Evolutionary conservation across 176 grass and related monocot genomes (phyloP), one percentile per base, ranked within the genome.

Genomic region (Ensete glaucum): DNA sequence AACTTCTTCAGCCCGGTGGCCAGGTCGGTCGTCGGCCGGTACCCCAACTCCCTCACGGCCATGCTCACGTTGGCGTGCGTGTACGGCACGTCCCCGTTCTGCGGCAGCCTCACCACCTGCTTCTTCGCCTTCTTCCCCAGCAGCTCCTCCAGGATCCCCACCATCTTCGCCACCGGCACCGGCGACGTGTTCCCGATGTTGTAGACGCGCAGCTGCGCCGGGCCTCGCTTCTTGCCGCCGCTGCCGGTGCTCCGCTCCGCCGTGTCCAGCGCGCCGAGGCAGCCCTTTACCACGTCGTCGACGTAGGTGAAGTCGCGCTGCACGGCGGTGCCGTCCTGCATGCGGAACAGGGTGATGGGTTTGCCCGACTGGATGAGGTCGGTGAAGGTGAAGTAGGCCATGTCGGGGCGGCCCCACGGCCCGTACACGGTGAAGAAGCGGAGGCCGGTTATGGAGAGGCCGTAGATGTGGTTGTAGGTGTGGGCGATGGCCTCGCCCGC

Each of bases 341-440:
- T 64, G 75, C 77, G 71, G 77, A 92, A 96, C 55, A 96, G 83
- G 50, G 87, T 89, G 85, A 96, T 87, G 64, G 88, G 82, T 22
- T 92, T 81, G 73, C 89, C 87, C 73, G 81, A 62, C 51, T 92
- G 60, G 81, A 96, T 96, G 74, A 57, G 74, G 23, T 80, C 72
- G n/a, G 89, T 67, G 77, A 96, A 96, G 76, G 50, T 89, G 84
- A 96, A 96, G 86, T 96, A 96, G 17, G 92, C 92, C 92, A 96
- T 96, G 82, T 96, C 92, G 80, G 92, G 92, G 56, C 92, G 89
- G 53, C 92, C 92, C 89, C 86, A 92, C 0, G 92, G 92, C 6
- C 92, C 92, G 79, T 96, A 96, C 0, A 96, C 92, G 62, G 92
- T 96, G 81, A 96, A 96, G 87, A 96, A 96, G 25, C 92, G 92